Evolutionary conservation across 345 rosid genomes (phyloP).

Genomic region (Euphorbia peplus): DNA sequence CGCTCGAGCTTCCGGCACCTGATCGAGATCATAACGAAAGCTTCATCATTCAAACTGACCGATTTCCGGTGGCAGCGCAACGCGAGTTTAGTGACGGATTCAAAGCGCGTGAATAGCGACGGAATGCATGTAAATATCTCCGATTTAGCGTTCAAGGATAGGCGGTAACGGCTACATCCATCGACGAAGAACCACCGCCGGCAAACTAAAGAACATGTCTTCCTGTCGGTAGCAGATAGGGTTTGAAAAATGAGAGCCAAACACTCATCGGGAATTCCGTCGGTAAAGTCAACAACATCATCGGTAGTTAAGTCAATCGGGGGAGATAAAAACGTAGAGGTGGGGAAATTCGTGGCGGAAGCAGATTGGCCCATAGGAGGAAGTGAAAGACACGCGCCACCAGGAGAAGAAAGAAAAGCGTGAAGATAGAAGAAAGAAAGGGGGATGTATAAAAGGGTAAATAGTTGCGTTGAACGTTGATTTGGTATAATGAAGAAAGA

Average conservation of each 20-base stretch:
- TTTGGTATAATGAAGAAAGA: too few species aligned
- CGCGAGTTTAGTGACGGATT: constrained; percentile 66
- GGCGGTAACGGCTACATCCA: constrained; percentile 63
- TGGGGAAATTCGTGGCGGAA: constrained; percentile 33
- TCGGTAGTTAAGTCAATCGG: constrained; percentile 18
- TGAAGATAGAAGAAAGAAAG: too few species aligned
- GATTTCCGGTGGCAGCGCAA: constrained; percentile 70
- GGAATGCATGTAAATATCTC: constrained; percentile 44
- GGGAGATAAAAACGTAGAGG: constrained; percentile 25
- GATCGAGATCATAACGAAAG: constrained; percentile 50
- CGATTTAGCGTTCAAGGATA: constrained; percentile 60
- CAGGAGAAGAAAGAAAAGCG: background rate
- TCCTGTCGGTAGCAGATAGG: constrained; percentile 61
- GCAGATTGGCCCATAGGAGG: constrained; percentile 54
- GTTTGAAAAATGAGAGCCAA: constrained; percentile 74
- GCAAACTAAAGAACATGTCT: constrained; percentile 69
- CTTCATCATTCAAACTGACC: constrained; percentile 60
- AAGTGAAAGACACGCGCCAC: constrained; percentile 18
- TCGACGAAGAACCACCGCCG: constrained; percentile 79
- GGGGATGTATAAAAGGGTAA: background rate
- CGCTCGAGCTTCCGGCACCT: constrained; percentile 63
- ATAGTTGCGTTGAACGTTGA: background rate
- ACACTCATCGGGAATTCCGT: constrained; percentile 55
- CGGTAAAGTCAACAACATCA: constrained; percentile 5
- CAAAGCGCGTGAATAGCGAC: constrained; percentile 58